Evolutionary conservation across 306 rosid species (phyloP), one percentile per base, ranked within the genome.

Genomic region (Acacia crassicarpa): DNA sequence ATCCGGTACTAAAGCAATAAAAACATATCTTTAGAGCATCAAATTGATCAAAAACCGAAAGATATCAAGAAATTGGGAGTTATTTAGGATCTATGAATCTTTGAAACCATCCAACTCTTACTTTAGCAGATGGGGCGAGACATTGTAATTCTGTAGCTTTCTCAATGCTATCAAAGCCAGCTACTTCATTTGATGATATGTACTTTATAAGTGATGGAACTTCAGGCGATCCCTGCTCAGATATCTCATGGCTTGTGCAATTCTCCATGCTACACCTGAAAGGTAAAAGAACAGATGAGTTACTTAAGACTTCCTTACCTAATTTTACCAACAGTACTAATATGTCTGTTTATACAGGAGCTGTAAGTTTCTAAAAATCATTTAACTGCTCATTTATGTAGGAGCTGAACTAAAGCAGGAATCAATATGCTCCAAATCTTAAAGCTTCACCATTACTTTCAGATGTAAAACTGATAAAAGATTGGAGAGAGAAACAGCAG

Each of bases 141-240:
- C 67, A 58, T 56, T 79, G 82, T 81, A 77, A 77, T 41, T 76
- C 86, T 58, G 66, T 46, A 63, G 75, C 66, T 62, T 84, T 81
- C 61, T 77, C 54, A 20, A 54, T 53, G 56, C 68, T 45, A 83
- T 83, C 48, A 91, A 90, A 83, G 80, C 83, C 61, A 87, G 85
- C 62, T 59, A 86, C 44, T 62, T 85, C 84, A 88, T 80, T 41
- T 81, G 91, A 88, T 51, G 91, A 81, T 82, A 92, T 84, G 51
- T 53, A 72, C 78, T 69, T 79, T 72, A 88, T 85, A 30, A 87
- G 85, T 82, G 91, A 65, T 81, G 95, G 91, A 78, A 80, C 80
- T 56, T 84, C 88, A 61, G 85, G 44, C 35, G 72, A 71, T 63
- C 78, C 89, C 65, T 54, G 77, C 56, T 54, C 77, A 33, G 20